A percentile compares a stretch with the other conserved stretches of the same genome.
phyloP scores from a whole-genome alignment of 202 grass and related monocot genomes.

The Brachypodium distachyon region DNA sequence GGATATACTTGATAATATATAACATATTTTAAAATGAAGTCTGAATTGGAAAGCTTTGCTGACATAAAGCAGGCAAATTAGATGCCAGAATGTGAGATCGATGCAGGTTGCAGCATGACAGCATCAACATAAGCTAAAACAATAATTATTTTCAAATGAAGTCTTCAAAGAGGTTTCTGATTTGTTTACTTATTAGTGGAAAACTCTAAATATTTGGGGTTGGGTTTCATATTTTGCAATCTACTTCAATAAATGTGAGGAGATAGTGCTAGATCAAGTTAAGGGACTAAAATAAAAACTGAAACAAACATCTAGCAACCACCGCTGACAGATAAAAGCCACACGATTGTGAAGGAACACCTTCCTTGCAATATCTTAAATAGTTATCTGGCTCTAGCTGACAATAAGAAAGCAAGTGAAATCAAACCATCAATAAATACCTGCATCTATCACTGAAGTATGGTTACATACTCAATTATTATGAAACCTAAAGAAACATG shows the following conservation, averaged over 20 bases:
- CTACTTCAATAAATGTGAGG: slow-evolving; percentile 20
- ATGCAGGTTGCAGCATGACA: background rate
- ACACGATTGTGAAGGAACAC: slow-evolving; percentile 86
- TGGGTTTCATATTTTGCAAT: background rate
- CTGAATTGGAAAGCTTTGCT: background rate
- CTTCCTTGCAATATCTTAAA: slow-evolving; percentile 98
- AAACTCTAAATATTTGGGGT: background rate
- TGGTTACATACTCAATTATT: background rate
- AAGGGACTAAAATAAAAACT: too few species aligned
- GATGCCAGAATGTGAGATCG: background rate
- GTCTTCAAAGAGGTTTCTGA: background rate
- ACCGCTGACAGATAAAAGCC: slow-evolving; percentile 18
- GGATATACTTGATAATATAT: background rate
- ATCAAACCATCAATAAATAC: slow-evolving; percentile 22
- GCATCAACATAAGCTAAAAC: background rate
- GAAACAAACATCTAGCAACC: background rate
- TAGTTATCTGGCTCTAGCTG: slow-evolving; percentile 95
- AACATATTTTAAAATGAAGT: slow-evolving; percentile 14
- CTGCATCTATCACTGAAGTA: background rate
- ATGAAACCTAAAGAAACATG: background rate
- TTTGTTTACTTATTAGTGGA: slow-evolving; percentile 1
- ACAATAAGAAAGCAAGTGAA: slow-evolving; percentile 28
- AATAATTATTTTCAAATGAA: background rate
- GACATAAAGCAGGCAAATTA: background rate
- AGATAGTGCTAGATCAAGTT: too few species aligned